Base-by-base conservation (phyloP, 2,329 filamentous ascomycete genomes). In the Fusarium sp. region DNA sequence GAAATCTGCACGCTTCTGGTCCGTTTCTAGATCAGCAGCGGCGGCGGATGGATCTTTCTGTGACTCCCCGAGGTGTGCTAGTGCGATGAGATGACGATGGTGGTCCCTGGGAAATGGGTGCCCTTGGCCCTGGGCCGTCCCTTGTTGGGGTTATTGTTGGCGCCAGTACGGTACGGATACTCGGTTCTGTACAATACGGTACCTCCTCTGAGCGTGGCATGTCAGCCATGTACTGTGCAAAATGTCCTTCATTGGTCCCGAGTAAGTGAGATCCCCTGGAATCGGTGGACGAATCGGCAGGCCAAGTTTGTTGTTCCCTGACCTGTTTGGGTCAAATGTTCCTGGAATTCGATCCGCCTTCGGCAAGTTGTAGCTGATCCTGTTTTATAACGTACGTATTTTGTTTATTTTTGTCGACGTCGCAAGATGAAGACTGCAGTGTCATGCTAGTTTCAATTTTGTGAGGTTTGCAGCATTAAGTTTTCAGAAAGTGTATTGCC, bases 21-120 rank as follows among this genome's bases (percentile, higher is more conserved):
- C 63, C 68, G 74, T 73, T 76, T 76, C 74, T 75, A 76, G 74
- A 76, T 76, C 74, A 75, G 74, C 72, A 62, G 67, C 67, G 69
- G 53, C 70, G 73, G 67, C 65, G 69, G 68, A 72, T 73, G 72
- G 74, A 63, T 68, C 69, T 61, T 54, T 64, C 47, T 58, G 59
- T 59, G 67, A 55, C 27, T 68, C 70, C 49, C 65, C 44, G 40
- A 65, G 59, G 45, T 43, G 49, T 65, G 52, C 55, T 71, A 70
- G 67, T 58, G 58, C 58, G 45, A 54, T 59, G 55, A 38, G 48
- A 60, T 62, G 59, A 61, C 59, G 59, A 64, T 63, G 61, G 65
- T 68, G 67, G 68, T 70, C 67, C 53, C 67, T 55, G 54, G 66
- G 57, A 58, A 54, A 58, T 49, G 46, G 43, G 27, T 61, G 69